These are phyloP conservation scores for Fusarium veterinarium DNA, from an alignment of 2,329 filamentous ascomycete species.

Conservation along the genomic window DNA sequence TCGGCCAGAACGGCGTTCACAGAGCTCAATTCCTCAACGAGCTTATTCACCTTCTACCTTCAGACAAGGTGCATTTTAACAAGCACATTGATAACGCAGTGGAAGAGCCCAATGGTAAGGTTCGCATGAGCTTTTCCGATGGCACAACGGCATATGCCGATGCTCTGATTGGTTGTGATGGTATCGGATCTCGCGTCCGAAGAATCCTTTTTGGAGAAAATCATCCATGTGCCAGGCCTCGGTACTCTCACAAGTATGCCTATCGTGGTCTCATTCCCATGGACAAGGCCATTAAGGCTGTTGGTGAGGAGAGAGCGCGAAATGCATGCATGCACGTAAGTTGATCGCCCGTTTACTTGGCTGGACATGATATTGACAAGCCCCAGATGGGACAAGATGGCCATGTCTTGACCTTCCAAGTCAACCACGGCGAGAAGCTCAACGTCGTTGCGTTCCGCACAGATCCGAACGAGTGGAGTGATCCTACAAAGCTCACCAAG, in stretches of 20 bases:
- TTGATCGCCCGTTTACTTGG: background rate
- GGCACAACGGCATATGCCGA: conserved; percentile 53
- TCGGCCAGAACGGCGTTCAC: conserved; percentile 49
- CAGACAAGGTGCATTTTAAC: conserved; percentile 47
- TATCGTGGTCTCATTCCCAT: conserved; percentile 63
- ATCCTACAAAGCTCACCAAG: conserved; percentile 29
- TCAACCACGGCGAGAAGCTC: conserved; percentile 64
- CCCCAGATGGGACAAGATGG: conserved; percentile 58
- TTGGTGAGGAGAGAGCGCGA: conserved; percentile 54
- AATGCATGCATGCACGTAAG: conserved; percentile 47
- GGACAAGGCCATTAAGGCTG: conserved; percentile 60
- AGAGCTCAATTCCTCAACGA: conserved; percentile 55
- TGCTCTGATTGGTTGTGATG: conserved; percentile 69
- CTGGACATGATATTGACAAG: background rate
- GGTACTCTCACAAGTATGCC: conserved; percentile 67
- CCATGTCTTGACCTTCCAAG: conserved; percentile 69
- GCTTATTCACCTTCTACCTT: conserved; percentile 53
- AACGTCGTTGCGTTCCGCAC: conserved; percentile 64
- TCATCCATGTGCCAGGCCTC: conserved; percentile 51
- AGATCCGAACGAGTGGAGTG: conserved; percentile 46
- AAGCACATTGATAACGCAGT: conserved; percentile 51
- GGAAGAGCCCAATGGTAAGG: conserved; percentile 36
- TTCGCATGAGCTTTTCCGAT: conserved; percentile 53
- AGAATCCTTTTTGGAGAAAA: conserved; percentile 59
- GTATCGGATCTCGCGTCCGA: conserved; percentile 69